phyloP scores from a whole-genome alignment of 2,329 filamentous ascomycete species.

The Zymoseptoria pseudotritici region DNA sequence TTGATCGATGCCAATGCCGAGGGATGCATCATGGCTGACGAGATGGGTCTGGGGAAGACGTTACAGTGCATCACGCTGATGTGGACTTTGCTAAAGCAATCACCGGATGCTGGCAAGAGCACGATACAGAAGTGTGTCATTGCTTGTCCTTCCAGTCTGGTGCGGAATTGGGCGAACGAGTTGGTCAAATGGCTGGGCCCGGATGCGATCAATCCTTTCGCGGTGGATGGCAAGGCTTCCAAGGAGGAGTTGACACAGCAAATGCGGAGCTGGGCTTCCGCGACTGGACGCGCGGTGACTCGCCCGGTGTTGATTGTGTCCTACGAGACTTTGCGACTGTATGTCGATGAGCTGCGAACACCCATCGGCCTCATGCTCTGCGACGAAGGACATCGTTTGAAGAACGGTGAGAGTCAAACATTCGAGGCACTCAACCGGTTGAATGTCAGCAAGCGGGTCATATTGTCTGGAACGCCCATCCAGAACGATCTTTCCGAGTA shows the following conservation, averaged over 20 bases:
- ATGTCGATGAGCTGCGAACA: conserved; percentile 82
- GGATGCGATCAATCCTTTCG: conserved; percentile 86
- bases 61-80: conserved; percentile 93
- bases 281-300: conserved; percentile 80
- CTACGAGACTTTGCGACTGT: conserved; percentile 88
- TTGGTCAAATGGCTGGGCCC: conserved; percentile 91
- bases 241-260: conserved; percentile 90
- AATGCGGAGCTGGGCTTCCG: conserved; percentile 88
- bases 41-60: conserved; percentile 97
- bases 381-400: conserved; percentile 92
- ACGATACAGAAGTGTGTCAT: conserved; percentile 97
- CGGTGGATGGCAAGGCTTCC: conserved; percentile 90
- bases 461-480: conserved; percentile 92
- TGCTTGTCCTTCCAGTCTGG: conserved; percentile 90
- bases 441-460: conserved; percentile 85
- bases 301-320: conserved; percentile 94
- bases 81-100: conserved; percentile 95
- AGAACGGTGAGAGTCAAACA: conserved; percentile 93
- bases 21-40: conserved; percentile 98
- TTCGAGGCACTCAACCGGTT: conserved; percentile 85
- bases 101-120: conserved; percentile 83
- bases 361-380: conserved; percentile 89
- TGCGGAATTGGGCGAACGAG: conserved; percentile 97
- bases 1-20: conserved; percentile 89
- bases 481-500: conserved; percentile 99